Conservation (phyloP, 441 rosid genomes). For the Adansonia madagascariensis region DNA sequence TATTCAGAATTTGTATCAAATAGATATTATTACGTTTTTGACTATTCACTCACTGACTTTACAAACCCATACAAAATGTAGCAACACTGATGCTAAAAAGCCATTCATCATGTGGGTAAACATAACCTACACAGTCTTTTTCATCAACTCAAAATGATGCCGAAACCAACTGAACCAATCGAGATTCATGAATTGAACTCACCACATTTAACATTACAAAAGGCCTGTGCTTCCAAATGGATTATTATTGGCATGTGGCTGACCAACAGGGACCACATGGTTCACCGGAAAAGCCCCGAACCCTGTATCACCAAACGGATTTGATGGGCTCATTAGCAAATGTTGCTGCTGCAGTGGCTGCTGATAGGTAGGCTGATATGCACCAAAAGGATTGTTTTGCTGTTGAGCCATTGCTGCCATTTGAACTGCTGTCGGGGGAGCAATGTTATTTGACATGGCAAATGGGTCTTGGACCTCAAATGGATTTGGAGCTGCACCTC, state of each 20-base stretch:
- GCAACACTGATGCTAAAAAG: slow-evolving; percentile 27
- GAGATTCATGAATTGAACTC: slow-evolving; percentile 29
- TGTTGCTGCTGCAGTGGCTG: slow-evolving; percentile 52
- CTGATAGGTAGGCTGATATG: slow-evolving; percentile 61
- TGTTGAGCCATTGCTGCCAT: slow-evolving; percentile 54
- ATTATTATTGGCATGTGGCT: slow-evolving; percentile 47
- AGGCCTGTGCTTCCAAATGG: slow-evolving; percentile 85
- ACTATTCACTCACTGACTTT: slow-evolving; percentile 6
- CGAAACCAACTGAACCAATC: slow-evolving; percentile 16
- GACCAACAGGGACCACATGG: slow-evolving; percentile 34
- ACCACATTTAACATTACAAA: slow-evolving; percentile 41
- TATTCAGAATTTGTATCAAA: slow-evolving; percentile 23
- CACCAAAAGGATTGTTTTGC: slow-evolving; percentile 71
- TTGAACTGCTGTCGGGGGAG: slow-evolving; percentile 56
- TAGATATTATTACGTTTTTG: slow-evolving; percentile 1
- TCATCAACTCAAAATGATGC: slow-evolving; percentile 16
- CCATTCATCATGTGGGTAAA: slow-evolving; percentile 30
- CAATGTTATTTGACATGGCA: slow-evolving; percentile 48
- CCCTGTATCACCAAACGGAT: slow-evolving; percentile 77
- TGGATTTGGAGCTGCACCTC: slow-evolving; percentile 83
- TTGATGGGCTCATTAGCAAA: slow-evolving; percentile 43
- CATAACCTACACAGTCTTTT: slow-evolving; percentile 21
- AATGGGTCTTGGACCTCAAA: slow-evolving; percentile 84
- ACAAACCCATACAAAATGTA: slow-evolving; percentile 16
- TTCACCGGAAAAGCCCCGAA: slow-evolving; percentile 62